phyloP scores from a whole-genome alignment of 208 protist genomes.

The Acanthamoeba lenticulata region DNA sequence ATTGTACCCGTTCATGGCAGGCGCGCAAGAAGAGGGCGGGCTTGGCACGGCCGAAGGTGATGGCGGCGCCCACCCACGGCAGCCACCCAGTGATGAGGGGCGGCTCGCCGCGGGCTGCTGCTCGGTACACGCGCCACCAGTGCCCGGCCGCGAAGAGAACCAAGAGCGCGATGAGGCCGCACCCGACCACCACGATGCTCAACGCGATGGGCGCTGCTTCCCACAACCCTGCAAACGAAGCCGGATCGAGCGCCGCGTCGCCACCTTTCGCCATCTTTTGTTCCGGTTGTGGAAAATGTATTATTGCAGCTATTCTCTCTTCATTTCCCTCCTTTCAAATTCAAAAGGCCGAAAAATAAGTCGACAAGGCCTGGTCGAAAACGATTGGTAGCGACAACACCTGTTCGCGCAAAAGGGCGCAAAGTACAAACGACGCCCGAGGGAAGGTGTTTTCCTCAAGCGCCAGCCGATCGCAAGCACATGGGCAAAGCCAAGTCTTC shows the following conservation, averaged over 20 bases:
- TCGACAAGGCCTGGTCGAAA: too few relatives aligned
- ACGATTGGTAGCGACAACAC: too few relatives aligned
- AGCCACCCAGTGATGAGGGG: conserved; percentile 41
- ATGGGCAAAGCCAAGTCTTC: too few relatives aligned
- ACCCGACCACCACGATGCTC: background rate
- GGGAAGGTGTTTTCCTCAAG: too few relatives aligned
- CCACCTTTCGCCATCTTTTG: background rate
- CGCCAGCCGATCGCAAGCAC: too few relatives aligned
- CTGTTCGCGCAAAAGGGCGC: too few relatives aligned
- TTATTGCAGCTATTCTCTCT: too few relatives aligned
- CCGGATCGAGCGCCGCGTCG: background rate
- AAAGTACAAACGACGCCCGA: too few relatives aligned
- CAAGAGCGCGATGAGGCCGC: background rate
- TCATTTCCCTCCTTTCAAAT: too few relatives aligned
- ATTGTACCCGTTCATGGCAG: background rate
- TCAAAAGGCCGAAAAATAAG: too few relatives aligned
- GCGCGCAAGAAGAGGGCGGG: conserved; percentile 27
- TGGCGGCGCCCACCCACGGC: conserved; percentile 19
- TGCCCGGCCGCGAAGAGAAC: background rate
- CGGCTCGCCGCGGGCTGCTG: background rate
- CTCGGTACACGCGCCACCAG: background rate
- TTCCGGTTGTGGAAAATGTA: background rate
- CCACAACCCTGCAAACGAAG: background rate
- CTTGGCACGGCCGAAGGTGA: conserved; percentile 15
- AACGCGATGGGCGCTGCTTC: background rate